Conservation (phyloP, 2,329 filamentous ascomycete genomes). For the Chaetomium sp. region DNA sequence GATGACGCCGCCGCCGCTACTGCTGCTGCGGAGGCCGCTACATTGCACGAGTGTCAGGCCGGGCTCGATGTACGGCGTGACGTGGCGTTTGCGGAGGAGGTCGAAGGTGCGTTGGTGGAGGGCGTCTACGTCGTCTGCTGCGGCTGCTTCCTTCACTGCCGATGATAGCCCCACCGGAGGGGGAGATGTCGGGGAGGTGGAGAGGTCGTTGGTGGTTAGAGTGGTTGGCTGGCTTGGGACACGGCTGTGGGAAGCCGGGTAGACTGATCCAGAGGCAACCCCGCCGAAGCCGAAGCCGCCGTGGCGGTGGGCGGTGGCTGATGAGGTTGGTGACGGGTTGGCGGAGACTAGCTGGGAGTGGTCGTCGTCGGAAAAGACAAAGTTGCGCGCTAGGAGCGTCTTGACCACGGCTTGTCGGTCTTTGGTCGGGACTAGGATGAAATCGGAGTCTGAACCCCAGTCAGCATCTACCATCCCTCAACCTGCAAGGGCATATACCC, state of each 20-base stretch:
- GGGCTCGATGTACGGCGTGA: slow-evolving; percentile 64
- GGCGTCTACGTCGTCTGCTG: slow-evolving; percentile 66
- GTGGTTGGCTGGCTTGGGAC: not conserved
- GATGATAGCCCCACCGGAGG: slow-evolving; percentile 39
- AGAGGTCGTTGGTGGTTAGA: not conserved
- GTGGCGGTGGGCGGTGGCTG: not conserved
- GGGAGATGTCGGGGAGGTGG: slow-evolving; percentile 44
- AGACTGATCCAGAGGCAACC: not conserved
- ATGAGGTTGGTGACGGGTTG: slow-evolving; percentile 40
- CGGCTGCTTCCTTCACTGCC: no score
- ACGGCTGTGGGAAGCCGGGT: not conserved
- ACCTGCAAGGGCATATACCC: no score
- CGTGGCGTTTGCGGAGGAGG: slow-evolving; percentile 69
- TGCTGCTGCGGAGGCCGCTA: slow-evolving; percentile 47
- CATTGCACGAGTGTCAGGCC: slow-evolving; percentile 72
- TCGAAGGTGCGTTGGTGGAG: slow-evolving; percentile 78
- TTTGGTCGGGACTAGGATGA: slow-evolving; percentile 80
- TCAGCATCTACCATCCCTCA: not conserved
- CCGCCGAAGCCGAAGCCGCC: not conserved
- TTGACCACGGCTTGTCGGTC: slow-evolving; percentile 67
- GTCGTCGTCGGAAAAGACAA: slow-evolving; percentile 69
- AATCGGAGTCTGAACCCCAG: slow-evolving; percentile 60
- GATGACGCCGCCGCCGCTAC: slow-evolving; percentile 34
- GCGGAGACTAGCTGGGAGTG: slow-evolving; percentile 45
- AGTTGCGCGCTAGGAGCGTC: slow-evolving; percentile 71